These are phyloP conservation scores for Macrotyloma uniflorum DNA, from an alignment of 306 rosid genomes.

Conservation along the genomic window DNA sequence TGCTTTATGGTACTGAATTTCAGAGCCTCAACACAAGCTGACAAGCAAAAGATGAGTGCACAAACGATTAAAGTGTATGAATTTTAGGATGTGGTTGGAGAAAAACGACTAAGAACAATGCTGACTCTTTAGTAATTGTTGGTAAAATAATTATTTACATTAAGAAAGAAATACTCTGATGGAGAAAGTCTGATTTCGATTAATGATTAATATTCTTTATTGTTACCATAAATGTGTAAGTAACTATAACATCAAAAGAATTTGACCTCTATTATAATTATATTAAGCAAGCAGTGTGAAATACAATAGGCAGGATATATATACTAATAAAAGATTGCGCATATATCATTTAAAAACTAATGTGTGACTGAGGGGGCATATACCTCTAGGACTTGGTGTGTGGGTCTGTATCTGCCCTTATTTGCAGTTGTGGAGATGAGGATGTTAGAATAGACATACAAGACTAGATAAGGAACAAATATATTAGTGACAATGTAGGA, in stretches of 20 bases:
- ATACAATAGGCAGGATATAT: background rate
- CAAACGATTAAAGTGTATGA: background rate
- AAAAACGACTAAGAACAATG: background rate
- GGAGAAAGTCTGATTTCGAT: background rate
- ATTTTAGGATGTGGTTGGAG: background rate
- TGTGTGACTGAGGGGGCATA: background rate
- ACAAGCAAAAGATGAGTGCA: background rate
- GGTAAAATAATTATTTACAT: background rate
- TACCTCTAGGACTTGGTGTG: background rate
- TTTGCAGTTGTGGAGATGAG: background rate
- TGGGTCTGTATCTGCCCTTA: background rate
- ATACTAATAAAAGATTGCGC: too few relatives aligned
- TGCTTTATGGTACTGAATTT: background rate
- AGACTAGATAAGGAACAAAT: background rate
- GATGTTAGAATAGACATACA: background rate
- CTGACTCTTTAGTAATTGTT: background rate
- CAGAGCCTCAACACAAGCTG: background rate
- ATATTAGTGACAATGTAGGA: background rate
- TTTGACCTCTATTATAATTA: background rate
- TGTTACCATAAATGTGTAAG: background rate
- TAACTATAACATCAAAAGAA: background rate
- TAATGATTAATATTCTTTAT: background rate
- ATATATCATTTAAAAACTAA: too few relatives aligned
- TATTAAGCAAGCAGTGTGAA: background rate
- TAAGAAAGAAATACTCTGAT: background rate